These are phyloP conservation scores for Smallanthus sonchifolius DNA, from an alignment of 129 eudicot genomes.

Conservation along the genomic window DNA sequence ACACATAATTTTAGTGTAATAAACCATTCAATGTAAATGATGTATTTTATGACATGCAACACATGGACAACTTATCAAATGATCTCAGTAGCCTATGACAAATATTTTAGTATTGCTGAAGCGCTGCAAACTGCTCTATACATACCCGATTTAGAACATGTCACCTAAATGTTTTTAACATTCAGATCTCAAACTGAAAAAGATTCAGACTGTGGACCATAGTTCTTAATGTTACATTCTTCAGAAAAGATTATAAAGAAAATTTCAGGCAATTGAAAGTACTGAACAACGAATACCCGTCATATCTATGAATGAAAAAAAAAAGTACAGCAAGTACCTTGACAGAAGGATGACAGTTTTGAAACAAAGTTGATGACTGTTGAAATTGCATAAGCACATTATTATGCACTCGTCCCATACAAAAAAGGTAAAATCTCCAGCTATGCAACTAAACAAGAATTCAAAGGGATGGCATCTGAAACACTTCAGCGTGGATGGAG, in stretches of 20 bases:
- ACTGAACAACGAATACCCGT: neutral
- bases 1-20: neutral
- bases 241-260: neutral
- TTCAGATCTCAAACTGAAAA: slow-evolving; percentile 11
- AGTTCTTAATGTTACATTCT: neutral
- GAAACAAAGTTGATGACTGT: slow-evolving; percentile 23
- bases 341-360: slow-evolving; percentile 6
- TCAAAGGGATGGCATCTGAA: slow-evolving; percentile 21
- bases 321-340: slow-evolving; percentile 23
- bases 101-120: neutral
- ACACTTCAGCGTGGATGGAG: slow-evolving; percentile 15
- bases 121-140: neutral
- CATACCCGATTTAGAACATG: neutral
- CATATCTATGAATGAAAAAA: neutral
- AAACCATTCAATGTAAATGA: neutral
- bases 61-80: neutral
- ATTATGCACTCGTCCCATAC: slow-evolving; percentile 19
- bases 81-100: neutral
- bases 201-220: neutral
- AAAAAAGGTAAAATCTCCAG: slow-evolving; percentile 17
- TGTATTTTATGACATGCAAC: neutral
- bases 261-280: neutral
- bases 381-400: slow-evolving; percentile 29
- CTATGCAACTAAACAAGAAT: slow-evolving; percentile 23
- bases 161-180: neutral